These are phyloP conservation scores for Scenedesmus sp. DNA, from an alignment of 163 green algal species.

Conservation along the genomic window DNA sequence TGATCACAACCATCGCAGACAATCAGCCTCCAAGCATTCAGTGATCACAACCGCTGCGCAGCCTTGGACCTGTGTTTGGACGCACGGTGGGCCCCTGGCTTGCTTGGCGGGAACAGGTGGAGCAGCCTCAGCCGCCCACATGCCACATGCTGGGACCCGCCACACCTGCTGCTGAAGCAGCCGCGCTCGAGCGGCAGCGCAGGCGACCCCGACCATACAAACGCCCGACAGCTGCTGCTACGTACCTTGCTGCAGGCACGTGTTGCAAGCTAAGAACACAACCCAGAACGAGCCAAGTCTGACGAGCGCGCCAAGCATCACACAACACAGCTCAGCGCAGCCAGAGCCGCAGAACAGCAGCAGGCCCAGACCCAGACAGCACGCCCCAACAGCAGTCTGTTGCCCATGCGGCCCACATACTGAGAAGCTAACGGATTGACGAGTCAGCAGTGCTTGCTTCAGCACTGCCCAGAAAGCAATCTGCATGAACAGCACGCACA, in stretches of 20 bases:
- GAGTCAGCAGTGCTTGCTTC: neutral
- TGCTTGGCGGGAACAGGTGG: neutral
- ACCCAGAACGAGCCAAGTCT: neutral
- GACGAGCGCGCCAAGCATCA: neutral
- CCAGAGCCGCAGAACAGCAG: neutral
- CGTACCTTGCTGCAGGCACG: neutral
- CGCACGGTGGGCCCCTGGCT: no score
- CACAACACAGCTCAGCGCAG: neutral
- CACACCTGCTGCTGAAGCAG: neutral
- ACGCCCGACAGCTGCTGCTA: neutral
- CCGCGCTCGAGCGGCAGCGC: neutral
- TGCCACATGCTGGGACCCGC: neutral
- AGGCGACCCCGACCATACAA: neutral
- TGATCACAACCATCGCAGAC: neutral
- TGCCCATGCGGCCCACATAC: neutral
- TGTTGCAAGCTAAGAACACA: constrained; percentile 15
- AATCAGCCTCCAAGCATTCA: neutral
- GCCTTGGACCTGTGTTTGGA: neutral
- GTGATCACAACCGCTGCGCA: neutral
- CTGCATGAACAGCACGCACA: neutral
- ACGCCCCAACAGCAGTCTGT: neutral
- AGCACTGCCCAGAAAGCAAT: neutral
- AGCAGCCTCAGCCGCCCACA: neutral
- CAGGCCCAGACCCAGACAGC: neutral
- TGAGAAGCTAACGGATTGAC: neutral